These are phyloP conservation scores for Jimgerdemannia flammicorona DNA, from an alignment of 192 early-diverging fungal species.

Conservation along the genomic window DNA sequence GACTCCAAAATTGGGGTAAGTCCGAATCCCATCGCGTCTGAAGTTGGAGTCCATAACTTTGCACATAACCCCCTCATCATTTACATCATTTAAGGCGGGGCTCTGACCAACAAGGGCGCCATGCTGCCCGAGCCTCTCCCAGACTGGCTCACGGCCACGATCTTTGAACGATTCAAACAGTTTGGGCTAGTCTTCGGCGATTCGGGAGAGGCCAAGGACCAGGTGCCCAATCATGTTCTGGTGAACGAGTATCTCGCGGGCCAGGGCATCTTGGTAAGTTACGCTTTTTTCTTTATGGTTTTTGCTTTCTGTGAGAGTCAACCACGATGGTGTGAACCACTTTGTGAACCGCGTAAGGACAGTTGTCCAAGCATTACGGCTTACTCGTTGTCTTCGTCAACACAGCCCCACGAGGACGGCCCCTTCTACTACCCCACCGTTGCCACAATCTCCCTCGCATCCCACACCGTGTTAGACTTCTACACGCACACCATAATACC, in stretches of 20 bases:
- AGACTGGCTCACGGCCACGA: constrained; percentile 25
- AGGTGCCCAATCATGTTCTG: constrained; percentile 46
- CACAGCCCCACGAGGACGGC: constrained; percentile 48
- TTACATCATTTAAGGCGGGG: no score
- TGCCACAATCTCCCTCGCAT: constrained; percentile 40
- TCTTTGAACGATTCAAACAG: constrained; percentile 12
- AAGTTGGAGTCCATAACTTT: no score
- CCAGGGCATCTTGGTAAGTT: constrained; percentile 46
- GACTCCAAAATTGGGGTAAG: constrained; percentile 49
- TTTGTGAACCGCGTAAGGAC: no score
- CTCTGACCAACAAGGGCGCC: constrained; percentile 7
- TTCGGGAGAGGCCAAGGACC: constrained; percentile 14
- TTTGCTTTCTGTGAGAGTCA: no score
- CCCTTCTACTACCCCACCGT: constrained; percentile 48
- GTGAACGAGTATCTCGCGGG: constrained; percentile 51
- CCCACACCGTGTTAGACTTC: constrained; percentile 45
- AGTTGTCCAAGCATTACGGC: no score
- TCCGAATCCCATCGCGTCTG: background rate
- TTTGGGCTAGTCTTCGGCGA: background rate
- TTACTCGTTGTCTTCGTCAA: background rate
- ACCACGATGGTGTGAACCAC: no score
- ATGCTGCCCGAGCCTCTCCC: constrained; percentile 43
- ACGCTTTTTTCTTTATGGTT: background rate
- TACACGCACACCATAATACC: constrained; percentile 21
- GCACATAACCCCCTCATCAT: background rate